A percentile compares a stretch with the other conserved stretches of the same genome.
These are phyloP conservation scores for Linaria vulgaris DNA, from an alignment of 257 asterid species.

Conservation along the genomic window DNA sequence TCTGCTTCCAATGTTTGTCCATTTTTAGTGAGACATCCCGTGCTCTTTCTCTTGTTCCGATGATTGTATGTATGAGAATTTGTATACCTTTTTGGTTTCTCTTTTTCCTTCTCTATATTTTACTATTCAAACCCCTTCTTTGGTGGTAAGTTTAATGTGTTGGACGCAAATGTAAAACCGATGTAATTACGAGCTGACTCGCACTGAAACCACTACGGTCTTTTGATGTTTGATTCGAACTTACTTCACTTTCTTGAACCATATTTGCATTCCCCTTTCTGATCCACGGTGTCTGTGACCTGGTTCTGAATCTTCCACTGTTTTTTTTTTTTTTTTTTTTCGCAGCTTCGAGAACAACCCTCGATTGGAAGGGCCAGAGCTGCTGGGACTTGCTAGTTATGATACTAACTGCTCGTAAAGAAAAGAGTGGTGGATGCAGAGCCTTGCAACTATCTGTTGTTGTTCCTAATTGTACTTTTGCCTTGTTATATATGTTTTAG, in stretches of 20 bases:
- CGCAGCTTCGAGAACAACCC: constrained; percentile 88
- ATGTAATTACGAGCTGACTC: not conserved
- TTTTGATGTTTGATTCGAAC: constrained; percentile 12
- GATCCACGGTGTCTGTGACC: not conserved
- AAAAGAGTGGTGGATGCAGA: constrained; percentile 19
- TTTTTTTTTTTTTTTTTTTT: constrained; percentile 10
- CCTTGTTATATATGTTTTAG: constrained; percentile 28
- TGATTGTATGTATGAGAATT: no score
- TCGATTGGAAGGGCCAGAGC: constrained; percentile 85
- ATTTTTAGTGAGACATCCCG: not conserved
- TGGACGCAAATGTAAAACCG: constrained; percentile 7
- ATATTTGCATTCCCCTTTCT: not conserved
- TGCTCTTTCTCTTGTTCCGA: no score
- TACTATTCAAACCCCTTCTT: no score
- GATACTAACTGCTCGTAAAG: constrained; percentile 70
- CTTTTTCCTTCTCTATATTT: not conserved
- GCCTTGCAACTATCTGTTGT: constrained; percentile 24
- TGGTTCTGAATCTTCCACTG: constrained; percentile 17
- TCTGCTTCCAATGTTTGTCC: not conserved
- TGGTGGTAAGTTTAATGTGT: not conserved
- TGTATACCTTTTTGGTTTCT: not conserved
- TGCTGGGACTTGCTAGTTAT: constrained; percentile 84
- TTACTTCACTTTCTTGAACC: not conserved
- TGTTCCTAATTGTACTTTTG: constrained; percentile 26
- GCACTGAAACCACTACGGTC: not conserved